These are phyloP conservation scores for Saccharomycopsis fodiens DNA, from an alignment of 805 yeast genomes.

Conservation along the genomic window DNA sequence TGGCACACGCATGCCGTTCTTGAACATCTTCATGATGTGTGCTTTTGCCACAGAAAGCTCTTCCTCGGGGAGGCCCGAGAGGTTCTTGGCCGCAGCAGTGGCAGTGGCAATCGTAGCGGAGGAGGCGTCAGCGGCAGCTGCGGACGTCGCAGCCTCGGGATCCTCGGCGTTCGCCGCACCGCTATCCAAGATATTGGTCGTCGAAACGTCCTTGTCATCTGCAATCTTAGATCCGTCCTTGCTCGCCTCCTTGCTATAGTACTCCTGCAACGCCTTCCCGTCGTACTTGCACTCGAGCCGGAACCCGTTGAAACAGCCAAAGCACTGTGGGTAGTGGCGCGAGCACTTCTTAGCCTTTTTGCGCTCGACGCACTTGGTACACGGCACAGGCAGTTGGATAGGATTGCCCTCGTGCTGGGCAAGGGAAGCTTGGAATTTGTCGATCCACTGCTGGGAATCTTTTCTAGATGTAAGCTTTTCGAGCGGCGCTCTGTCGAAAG, in stretches of 20 bases:
- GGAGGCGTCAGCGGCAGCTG: too few species aligned
- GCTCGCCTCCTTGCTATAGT: neutral
- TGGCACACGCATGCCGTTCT: conserved; percentile 17
- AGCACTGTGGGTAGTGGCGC: conserved; percentile 6
- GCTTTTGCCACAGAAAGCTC: conserved; percentile 7
- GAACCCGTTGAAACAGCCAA: conserved; percentile 2
- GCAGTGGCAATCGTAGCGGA: too few species aligned
- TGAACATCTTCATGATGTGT: conserved; percentile 17
- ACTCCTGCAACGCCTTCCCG: neutral
- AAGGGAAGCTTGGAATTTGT: neutral
- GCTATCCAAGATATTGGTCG: neutral
- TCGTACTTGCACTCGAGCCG: neutral
- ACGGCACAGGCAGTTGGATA: neutral
- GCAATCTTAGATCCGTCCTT: neutral
- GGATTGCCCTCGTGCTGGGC: neutral
- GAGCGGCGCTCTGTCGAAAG: neutral
- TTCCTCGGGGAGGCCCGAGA: neutral
- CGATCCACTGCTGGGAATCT: neutral
- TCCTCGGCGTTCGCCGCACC: neutral
- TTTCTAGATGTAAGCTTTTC: neutral
- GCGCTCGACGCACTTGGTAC: conserved; percentile 1
- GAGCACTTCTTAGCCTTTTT: conserved; percentile 1
- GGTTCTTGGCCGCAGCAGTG: too few species aligned
- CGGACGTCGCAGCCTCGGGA: neutral
- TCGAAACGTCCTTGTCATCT: neutral